These are phyloP conservation scores for Vickermania spadyakhi DNA, from an alignment of 208 protist species.

Conservation along the genomic window DNA sequence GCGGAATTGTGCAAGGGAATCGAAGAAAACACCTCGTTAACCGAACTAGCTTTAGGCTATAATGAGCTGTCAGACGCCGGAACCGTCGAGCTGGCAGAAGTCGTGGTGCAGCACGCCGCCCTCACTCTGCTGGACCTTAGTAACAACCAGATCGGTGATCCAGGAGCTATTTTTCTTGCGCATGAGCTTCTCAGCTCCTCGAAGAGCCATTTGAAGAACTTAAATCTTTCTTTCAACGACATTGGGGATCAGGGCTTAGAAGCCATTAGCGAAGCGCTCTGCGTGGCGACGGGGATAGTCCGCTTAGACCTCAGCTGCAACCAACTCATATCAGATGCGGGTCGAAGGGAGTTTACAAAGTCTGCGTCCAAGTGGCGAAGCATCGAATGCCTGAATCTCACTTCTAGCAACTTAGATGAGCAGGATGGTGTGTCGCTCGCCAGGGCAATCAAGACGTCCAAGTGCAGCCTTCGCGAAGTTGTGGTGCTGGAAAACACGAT, in stretches of 20 bases:
- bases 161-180: conserved; percentile 53
- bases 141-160: conserved; percentile 73
- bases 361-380: conserved; percentile 22
- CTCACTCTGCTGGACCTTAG: conserved; percentile 63
- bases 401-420: conserved; percentile 60
- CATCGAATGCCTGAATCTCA: conserved; percentile 59
- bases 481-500: conserved; percentile 69
- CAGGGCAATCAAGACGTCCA: conserved; percentile 26
- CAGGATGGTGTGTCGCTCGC: conserved; percentile 40
- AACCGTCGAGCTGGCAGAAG: conserved; percentile 31
- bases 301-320: conserved; percentile 69
- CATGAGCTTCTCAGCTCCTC: conserved; percentile 36
- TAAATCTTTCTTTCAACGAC: conserved; percentile 75
- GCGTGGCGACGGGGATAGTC: conserved; percentile 30
- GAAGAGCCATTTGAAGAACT: conserved; percentile 28
- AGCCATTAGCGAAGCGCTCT: conserved; percentile 60
- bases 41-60: conserved; percentile 57
- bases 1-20: conserved; percentile 73
- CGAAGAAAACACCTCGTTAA: conserved; percentile 30
- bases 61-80: conserved; percentile 72
- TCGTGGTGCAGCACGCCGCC: conserved; percentile 34
- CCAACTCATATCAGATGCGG: conserved; percentile 36
- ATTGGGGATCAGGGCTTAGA: conserved; percentile 64
- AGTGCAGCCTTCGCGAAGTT: conserved; percentile 36
- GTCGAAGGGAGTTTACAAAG: conserved; percentile 32